Base-by-base conservation (phyloP, 1,284 basidiomycete species). In the Ceratobasidium papillatum region DNA sequence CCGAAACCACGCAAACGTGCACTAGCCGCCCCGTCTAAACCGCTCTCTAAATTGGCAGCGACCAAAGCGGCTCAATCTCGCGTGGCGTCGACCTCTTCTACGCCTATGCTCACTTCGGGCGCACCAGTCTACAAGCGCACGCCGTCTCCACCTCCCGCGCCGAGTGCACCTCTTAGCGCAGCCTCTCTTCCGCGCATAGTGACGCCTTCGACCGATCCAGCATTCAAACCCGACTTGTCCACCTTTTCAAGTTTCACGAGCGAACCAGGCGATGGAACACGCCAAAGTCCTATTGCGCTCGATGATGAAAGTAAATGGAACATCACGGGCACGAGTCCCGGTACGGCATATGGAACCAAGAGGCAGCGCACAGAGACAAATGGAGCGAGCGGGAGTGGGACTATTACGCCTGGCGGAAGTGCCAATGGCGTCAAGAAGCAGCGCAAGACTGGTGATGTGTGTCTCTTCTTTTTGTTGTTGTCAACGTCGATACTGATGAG, bases 251-350 rank as follows among this genome's bases (percentile, higher is more conserved):
- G 56, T 17, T 58, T 36, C 34, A 32, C 30, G 17, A 64, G 47
- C 25, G 72, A 45, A n/a, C 25, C 58, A n/a, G 72, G 82, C 32
- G 85, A 85, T 34, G 87, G 88, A 12, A 84, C 86, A 2, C 85
- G 84, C 43, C 89, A 90, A 19, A 83, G 84, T 75, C 89, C 90
- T 0, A 90, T 88, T 78, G 81, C 85, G 32, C 80, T 89, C 19
- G 83, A 84, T 56, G 82, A 79, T 19, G 84, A 85, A 25, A 81
- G 82, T 32, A 78, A 78, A 45, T 77, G 47, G 56, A 77, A 49
- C 75, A 52, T 36, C 52, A 47, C 5, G 32, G 36, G 32, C 47
- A 66, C 64, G 30, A 61, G 59, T 36, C 56, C 69, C 17, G 75
- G 69, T 43, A 62, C 38, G 11, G 36, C 17, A 11, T 36, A 62